Evolutionary conservation across 805 yeast genomes (phyloP), one percentile per base, ranked within the genome.

Genomic region (Nakazawaea ernobii): DNA sequence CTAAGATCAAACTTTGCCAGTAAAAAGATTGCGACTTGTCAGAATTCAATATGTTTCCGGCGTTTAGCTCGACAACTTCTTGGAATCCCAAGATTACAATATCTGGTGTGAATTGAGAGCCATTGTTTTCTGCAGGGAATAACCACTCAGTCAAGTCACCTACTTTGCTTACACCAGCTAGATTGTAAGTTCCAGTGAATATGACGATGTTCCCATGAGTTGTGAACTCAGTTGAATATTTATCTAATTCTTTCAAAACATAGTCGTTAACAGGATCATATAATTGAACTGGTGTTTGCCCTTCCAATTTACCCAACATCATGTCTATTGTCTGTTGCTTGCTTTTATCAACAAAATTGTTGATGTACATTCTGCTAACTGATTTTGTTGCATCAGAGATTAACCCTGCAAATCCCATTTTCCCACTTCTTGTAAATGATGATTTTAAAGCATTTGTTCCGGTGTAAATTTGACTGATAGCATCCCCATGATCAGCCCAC

Each of bases 401-500:
- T 0, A 97, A 97, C 32, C 98, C 97, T 0, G 98, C 98, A 46
- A 94, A 68, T 39, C 92, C 89, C 97, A 91, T 90, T 59, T 91
- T 92, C 24, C 99, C 99, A 28, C 87, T 83, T 60, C 99, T 77
- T 1, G 98, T 87, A 59, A 86, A 94, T 4, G 97, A 89, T 0
- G 97, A 87, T 64, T 94, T 94, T 52, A 94, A 72, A 0, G 99
- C 99, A 51, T 95, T 95, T 0, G 99, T 94, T 28, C 99, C 98
- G 0, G 99, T 92, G 65, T 94, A 94, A 14, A 94, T 92, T 61
- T 88, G 95, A 2, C 97, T 88, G 4, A 94, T 82, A 54, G 89
- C 96, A 64, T 94, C 99, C 48, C 99, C 99, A 63, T 94, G 94
- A 63, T 94, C 97, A 1, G 99, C 99, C 99, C 99, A 94, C 15